Percentiles rank a stretch among this genome's conserved stretches.
phyloP scores from a whole-genome alignment of 1,284 basidiomycete genomes.

The Ceratobasidium sp. region DNA sequence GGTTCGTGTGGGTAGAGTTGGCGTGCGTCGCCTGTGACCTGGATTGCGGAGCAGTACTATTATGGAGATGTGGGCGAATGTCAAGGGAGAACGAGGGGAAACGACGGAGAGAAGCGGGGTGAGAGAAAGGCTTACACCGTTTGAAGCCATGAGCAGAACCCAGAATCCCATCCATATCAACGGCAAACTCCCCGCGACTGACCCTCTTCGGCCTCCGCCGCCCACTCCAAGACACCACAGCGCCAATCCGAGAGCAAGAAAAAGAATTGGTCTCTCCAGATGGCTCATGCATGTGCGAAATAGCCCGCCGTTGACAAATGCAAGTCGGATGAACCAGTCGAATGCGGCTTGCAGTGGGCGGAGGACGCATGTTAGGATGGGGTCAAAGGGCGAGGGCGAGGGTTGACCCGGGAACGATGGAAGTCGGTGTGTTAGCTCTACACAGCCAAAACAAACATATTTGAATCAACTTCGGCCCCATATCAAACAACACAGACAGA shows the following conservation, averaged over 20 bases:
- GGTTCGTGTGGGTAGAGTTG: slow-evolving; percentile 34
- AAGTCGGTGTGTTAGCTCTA: slow-evolving; percentile 22
- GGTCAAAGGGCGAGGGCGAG: slow-evolving; percentile 25
- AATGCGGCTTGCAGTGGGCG: background rate
- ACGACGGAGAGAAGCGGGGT: background rate
- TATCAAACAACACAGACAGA: too few species aligned
- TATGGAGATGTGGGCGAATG: background rate
- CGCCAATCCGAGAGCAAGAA: slow-evolving; percentile 5
- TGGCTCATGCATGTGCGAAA: slow-evolving; percentile 11
- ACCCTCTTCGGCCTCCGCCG: background rate
- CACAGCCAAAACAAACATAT: background rate
- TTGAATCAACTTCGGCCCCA: background rate
- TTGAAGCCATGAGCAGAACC: slow-evolving; percentile 15
- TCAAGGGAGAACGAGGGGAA: background rate
- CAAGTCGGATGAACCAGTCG: slow-evolving; percentile 11
- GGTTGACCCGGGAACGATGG: slow-evolving; percentile 38
- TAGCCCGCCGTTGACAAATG: slow-evolving; percentile 32
- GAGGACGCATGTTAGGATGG: background rate
- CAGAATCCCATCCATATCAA: slow-evolving; percentile 33
- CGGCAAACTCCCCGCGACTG: slow-evolving; percentile 13
- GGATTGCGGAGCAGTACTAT: slow-evolving; percentile 25
- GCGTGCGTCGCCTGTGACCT: too few species aligned
- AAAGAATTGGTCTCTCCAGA: background rate
- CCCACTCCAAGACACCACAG: slow-evolving; percentile 14
- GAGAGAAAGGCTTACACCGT: slow-evolving; percentile 8